Conservation (phyloP, 192 early-diverging fungal genomes). For the Coemansia sp. region DNA sequence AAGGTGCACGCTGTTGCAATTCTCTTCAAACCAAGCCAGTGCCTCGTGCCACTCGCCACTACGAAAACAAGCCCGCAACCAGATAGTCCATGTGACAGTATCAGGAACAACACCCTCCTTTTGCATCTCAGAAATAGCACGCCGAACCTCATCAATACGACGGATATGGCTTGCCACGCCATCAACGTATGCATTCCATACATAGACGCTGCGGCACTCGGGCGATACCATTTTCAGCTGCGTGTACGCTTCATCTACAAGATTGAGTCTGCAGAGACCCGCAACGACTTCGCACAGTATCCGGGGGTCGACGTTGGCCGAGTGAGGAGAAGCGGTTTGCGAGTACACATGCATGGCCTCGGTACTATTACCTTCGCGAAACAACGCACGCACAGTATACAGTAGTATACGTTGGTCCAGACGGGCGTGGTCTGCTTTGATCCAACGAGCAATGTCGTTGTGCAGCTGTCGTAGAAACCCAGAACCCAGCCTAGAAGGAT, state of each 20-base stretch:
- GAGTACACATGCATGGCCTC: too few species aligned
- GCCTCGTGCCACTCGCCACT: constrained; percentile 16
- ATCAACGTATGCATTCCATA: constrained; percentile 44
- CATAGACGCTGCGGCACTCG: constrained; percentile 5
- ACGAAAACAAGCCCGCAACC: constrained; percentile 46
- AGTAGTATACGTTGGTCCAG: constrained; percentile 15
- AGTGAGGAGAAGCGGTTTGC: too few species aligned
- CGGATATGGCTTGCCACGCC: constrained; percentile 11
- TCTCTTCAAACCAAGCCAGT: constrained; percentile 9
- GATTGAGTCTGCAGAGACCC: constrained; percentile 22
- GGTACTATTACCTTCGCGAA: constrained; percentile 14
- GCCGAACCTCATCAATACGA: constrained; percentile 3
- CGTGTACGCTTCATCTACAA: constrained; percentile 13
- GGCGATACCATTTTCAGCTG: not conserved
- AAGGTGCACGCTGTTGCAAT: constrained; percentile 3
- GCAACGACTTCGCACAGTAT: constrained; percentile 32
- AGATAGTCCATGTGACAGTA: constrained; percentile 22
- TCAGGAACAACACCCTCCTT: constrained; percentile 15
- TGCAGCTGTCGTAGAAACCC: constrained; percentile 14
- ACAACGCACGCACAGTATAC: constrained; percentile 26
- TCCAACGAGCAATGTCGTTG: constrained; percentile 7
- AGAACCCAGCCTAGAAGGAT: constrained; percentile 27
- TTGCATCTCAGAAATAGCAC: constrained; percentile 18
- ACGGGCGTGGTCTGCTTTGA: not conserved
- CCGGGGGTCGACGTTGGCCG: too few species aligned